Evolutionary conservation across 2,329 filamentous ascomycete species (phyloP).

Genomic region (Cladophialophora chaetospira): DNA sequence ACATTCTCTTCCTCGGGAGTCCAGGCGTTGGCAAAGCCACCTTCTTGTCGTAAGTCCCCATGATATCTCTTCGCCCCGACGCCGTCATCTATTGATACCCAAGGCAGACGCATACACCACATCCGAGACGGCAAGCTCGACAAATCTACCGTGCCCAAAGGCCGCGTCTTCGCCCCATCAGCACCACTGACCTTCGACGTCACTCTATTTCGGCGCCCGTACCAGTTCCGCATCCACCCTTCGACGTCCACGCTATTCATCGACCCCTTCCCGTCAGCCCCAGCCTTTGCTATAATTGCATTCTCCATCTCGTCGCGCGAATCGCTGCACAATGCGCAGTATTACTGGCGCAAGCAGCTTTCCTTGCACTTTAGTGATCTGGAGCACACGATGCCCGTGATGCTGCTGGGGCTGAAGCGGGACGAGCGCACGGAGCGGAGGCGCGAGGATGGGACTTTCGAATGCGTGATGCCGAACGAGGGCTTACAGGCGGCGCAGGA

Average conservation of each 20-base stretch:
- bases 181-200: constrained; percentile 63
- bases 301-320: constrained; percentile 59
- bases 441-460: constrained; percentile 32
- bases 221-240: constrained; percentile 59
- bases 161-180: constrained; percentile 49
- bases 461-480: constrained; percentile 43
- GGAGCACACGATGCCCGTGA: constrained; percentile 55
- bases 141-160: constrained; percentile 37
- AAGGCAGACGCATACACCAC: constrained; percentile 17
- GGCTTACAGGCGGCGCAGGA: constrained; percentile 61
- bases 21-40: constrained; percentile 63
- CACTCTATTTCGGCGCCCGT: constrained; percentile 51
- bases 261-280: constrained; percentile 57
- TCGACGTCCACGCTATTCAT: constrained; percentile 59
- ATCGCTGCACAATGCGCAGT: constrained; percentile 52
- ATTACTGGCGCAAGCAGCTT: constrained; percentile 48
- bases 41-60: constrained; percentile 47
- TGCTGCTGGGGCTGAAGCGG: constrained; percentile 61
- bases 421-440: constrained; percentile 42
- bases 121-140: constrained; percentile 36
- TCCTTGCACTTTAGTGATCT: constrained; percentile 52
- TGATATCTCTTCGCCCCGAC: neutral
- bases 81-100: neutral
- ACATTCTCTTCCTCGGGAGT: constrained; percentile 61
- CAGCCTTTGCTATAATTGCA: constrained; percentile 59